Conservation (phyloP, 2,329 filamentous ascomycete species). For the Cryphonectria japonica region DNA sequence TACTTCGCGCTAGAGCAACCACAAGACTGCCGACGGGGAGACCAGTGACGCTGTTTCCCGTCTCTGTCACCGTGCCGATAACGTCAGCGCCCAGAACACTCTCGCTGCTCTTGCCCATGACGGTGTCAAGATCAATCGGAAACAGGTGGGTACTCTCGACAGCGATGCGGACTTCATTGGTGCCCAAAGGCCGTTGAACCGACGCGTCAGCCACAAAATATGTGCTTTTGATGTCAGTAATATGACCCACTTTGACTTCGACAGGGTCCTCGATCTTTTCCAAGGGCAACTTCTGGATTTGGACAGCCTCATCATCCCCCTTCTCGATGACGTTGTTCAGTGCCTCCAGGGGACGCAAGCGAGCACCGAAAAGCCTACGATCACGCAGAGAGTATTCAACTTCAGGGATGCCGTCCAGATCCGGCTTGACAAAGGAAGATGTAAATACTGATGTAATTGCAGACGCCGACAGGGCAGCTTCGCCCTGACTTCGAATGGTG, state of each 20-base stretch:
- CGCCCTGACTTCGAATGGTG: neutral
- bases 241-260: constrained; percentile 29
- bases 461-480: neutral
- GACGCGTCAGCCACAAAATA: constrained; percentile 31
- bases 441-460: constrained; percentile 30
- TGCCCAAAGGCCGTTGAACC: constrained; percentile 30
- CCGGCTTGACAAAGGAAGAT: constrained; percentile 34
- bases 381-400: constrained; percentile 48
- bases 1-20: constrained; percentile 43
- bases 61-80: constrained; percentile 41
- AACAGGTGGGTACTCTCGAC: constrained; percentile 43
- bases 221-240: constrained; percentile 26
- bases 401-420: constrained; percentile 36
- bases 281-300: constrained; percentile 14
- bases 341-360: constrained; percentile 44
- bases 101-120: constrained; percentile 39
- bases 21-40: constrained; percentile 48
- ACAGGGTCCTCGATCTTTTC: constrained; percentile 14
- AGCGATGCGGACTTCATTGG: constrained; percentile 46
- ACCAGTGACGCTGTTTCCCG: constrained; percentile 39
- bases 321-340: constrained; percentile 52
- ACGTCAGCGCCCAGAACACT: constrained; percentile 47
- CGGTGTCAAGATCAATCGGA: constrained; percentile 42
- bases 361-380: constrained; percentile 48
- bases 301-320: constrained; percentile 15